A percentile compares a stretch with the other conserved stretches of the same genome.
These are phyloP conservation scores for Crucibulum laeve DNA, from an alignment of 768 basidiomycete genomes.

Conservation along the genomic window DNA sequence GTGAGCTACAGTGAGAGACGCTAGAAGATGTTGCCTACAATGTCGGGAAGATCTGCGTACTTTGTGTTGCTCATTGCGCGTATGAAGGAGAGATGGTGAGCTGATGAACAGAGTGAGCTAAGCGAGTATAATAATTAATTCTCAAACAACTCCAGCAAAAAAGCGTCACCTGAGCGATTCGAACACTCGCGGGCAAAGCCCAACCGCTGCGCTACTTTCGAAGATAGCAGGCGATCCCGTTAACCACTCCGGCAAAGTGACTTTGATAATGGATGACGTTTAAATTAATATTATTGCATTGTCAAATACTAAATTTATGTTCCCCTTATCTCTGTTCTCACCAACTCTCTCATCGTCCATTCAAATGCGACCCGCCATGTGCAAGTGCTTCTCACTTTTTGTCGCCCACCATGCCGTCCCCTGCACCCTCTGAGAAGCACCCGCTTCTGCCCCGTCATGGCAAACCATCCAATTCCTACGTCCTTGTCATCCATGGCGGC, in stretches of 20 bases:
- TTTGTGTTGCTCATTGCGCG: conserved; percentile 63
- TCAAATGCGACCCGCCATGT: neutral
- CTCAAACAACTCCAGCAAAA: conserved; percentile 16
- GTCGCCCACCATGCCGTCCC: too few species aligned
- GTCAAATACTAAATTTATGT: neutral
- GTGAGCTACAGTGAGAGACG: conserved; percentile 5
- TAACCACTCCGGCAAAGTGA: conserved; percentile 97
- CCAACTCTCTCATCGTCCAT: too few species aligned
- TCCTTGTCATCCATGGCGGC: conserved; percentile 77
- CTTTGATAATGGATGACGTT: conserved; percentile 19
- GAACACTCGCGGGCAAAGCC: conserved; percentile 49
- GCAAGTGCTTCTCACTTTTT: too few species aligned
- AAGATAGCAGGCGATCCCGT: conserved; percentile 76
- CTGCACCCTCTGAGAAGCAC: conserved; percentile 14
- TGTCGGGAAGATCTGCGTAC: conserved; percentile 89
- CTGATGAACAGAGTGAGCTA: too few species aligned
- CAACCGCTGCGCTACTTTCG: conserved; percentile 32
- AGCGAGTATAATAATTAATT: conserved; percentile 1
- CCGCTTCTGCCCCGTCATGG: conserved; percentile 9
- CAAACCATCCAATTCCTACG: conserved; percentile 15
- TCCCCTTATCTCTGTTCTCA: too few species aligned
- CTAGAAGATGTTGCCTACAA: conserved; percentile 46
- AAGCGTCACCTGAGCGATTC: conserved; percentile 49
- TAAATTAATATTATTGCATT: too few species aligned
- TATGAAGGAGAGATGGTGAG: neutral